Base-by-base conservation (phyloP, 202 grass and related monocot genomes). In the Panicum hallii region DNA sequence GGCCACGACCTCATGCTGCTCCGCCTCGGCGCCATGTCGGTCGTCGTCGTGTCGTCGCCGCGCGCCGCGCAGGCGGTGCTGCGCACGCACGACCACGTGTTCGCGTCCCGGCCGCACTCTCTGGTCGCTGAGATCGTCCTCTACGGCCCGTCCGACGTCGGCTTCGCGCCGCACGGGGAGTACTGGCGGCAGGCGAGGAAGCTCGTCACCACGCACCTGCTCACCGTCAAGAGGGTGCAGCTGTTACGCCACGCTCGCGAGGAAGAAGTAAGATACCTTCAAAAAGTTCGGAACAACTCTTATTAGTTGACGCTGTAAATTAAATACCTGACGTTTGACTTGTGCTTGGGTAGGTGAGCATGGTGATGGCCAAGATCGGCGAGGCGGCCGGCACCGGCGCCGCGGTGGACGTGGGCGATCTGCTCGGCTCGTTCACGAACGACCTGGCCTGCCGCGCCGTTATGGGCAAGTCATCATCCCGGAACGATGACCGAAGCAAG, bases 181-280 rank as follows among this genome's bases (percentile, higher is more conserved):
- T 15, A 66, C 69, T 84, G 81, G 81, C 67, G 75, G 46, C 57
- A 58, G 16, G 64, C 63, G 2, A 83, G 58, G 42, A 88, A 84
- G 75, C 86, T 83, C 23, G 26, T 68, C 73, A 79, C 74, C 54
- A 38, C 77, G n/a, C 80, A 89, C 75, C 81, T 88, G 36, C 66
- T 88, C 44, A 79, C 45, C 45, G 16, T 20, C 67, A 74, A 30
- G 32, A 84, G 19, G 61, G 75, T 89, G 58, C 68, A 61, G 46
- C 58, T 75, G 48, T 75, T 66, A 34, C 67, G 44, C 47, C 67
- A 43, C n/a, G 45, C 78, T 16, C 63, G 87, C 36, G 52, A 84
- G 13, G 70, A 89, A 6, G 87, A 89, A 42, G 79, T 78, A 23
- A 9, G 9, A 38, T 38, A 38, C 36, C 36, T 38, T 38, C 36